Conservation (phyloP, 768 basidiomycete species). For the Boletus patriciae region DNA sequence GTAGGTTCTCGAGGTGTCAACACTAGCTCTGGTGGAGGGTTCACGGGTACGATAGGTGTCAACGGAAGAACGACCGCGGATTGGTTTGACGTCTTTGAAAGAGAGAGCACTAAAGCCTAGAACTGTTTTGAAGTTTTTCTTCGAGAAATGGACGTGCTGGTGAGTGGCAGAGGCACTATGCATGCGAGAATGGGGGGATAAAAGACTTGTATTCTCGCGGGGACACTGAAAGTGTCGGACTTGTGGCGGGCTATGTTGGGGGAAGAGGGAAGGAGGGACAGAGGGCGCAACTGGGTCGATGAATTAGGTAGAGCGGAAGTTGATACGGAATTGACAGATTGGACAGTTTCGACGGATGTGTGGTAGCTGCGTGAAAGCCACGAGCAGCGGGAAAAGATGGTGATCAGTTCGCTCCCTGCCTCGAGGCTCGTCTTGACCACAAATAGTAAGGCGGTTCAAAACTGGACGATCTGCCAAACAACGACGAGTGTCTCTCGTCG, state of each 20-base stretch:
- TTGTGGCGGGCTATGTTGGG: constrained; percentile 29
- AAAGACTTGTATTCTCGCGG: constrained; percentile 28
- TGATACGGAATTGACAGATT: constrained; percentile 30
- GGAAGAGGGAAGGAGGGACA: constrained; percentile 24
- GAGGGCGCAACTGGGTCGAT: constrained; percentile 29
- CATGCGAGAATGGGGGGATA: constrained; percentile 38
- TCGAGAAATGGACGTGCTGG: constrained; percentile 36
- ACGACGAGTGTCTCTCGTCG: constrained; percentile 6
- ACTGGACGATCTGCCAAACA: constrained; percentile 9
- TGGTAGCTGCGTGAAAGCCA: constrained; percentile 38
- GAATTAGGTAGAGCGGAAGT: constrained; percentile 33
- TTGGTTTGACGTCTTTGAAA: constrained; percentile 37
- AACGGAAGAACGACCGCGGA: constrained; percentile 29
- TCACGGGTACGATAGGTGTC: constrained; percentile 29
- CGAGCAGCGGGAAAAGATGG: constrained; percentile 34
- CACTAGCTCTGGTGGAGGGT: constrained; percentile 41
- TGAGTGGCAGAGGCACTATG: constrained; percentile 42
- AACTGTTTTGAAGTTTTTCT: constrained; percentile 50
- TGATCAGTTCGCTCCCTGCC: constrained; percentile 26
- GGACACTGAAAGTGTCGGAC: constrained; percentile 26
- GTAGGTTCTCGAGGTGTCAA: constrained; percentile 44
- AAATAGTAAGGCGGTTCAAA: constrained; percentile 22
- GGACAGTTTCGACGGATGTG: constrained; percentile 32
- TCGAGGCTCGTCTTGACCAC: constrained; percentile 32
- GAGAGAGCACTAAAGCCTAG: constrained; percentile 43